Conservation (phyloP, 1,284 basidiomycete genomes). For the Sporisorium iseilematis-ciliati region DNA sequence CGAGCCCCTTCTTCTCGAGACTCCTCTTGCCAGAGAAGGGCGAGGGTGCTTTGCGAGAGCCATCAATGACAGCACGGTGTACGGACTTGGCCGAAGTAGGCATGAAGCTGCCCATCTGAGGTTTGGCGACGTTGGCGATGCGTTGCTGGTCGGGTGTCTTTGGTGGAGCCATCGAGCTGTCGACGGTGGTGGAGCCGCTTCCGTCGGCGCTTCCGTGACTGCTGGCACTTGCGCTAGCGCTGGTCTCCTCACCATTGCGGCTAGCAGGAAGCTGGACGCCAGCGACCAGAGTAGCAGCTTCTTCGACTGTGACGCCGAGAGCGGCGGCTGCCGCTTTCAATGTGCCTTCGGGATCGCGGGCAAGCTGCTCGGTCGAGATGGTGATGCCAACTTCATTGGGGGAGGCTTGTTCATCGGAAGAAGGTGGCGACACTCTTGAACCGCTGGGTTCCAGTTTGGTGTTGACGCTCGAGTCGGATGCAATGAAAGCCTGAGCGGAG, state of each 20-base stretch:
- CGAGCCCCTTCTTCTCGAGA: slow-evolving; percentile 56
- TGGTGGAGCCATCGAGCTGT: slow-evolving; percentile 27
- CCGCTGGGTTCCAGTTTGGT: slow-evolving; percentile 25
- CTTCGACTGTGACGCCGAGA: slow-evolving; percentile 46
- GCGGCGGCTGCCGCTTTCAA: slow-evolving; percentile 49
- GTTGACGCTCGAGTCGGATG: slow-evolving; percentile 26
- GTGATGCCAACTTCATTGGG: slow-evolving; percentile 52
- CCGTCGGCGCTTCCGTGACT: slow-evolving; percentile 10
- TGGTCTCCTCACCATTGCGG: neutral
- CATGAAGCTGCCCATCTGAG: slow-evolving; percentile 66
- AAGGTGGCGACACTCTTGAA: slow-evolving; percentile 27
- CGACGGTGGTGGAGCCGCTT: slow-evolving; percentile 14
- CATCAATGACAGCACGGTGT: slow-evolving; percentile 68
- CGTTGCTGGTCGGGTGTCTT: slow-evolving; percentile 48
- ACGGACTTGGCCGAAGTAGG: slow-evolving; percentile 63
- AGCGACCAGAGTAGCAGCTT: slow-evolving; percentile 49
- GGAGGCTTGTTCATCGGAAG: slow-evolving; percentile 32
- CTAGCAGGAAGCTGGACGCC: slow-evolving; percentile 41
- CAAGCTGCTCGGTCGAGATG: slow-evolving; percentile 56
- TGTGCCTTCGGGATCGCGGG: slow-evolving; percentile 55
- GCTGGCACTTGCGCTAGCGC: slow-evolving; percentile 11
- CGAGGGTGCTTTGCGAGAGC: slow-evolving; percentile 63
- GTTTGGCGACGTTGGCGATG: slow-evolving; percentile 36
- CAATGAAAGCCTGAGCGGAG: slow-evolving; percentile 5
- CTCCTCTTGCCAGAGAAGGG: slow-evolving; percentile 60